Percentiles rank a stretch among this genome's conserved stretches.
These are phyloP conservation scores for Chalciporus piperatoides DNA, from an alignment of 1,284 basidiomycete genomes.

Conservation along the genomic window DNA sequence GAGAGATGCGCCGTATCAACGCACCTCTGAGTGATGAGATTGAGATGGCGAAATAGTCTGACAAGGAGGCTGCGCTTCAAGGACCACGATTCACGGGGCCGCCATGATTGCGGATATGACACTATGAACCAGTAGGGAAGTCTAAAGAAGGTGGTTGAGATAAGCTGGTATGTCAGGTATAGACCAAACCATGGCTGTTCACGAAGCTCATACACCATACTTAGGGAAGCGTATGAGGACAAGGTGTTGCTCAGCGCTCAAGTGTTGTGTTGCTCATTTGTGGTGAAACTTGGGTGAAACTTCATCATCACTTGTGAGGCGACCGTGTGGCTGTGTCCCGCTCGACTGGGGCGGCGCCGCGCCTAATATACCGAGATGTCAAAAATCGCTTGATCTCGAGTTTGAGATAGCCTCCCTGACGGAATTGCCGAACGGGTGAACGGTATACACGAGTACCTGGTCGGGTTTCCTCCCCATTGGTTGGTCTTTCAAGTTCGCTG, in stretches of 20 bases:
- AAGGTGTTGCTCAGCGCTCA: too few relatives aligned
- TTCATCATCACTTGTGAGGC: too few relatives aligned
- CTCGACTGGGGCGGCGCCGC: too few relatives aligned
- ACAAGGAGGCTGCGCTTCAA: conserved; percentile 20
- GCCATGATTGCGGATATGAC: conserved; percentile 22
- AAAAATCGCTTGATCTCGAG: too few relatives aligned
- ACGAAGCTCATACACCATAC: conserved; percentile 23
- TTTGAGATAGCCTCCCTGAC: too few relatives aligned
- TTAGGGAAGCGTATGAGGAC: too few relatives aligned
- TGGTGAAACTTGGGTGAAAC: too few relatives aligned
- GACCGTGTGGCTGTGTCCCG: too few relatives aligned
- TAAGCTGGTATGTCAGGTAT: conserved; percentile 39
- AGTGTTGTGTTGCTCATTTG: too few relatives aligned
- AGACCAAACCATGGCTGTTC: conserved; percentile 32
- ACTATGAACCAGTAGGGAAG: conserved; percentile 46
- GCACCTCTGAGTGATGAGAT: conserved; percentile 17
- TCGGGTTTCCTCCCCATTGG: neutral
- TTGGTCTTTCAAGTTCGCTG: neutral
- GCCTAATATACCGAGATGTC: too few relatives aligned
- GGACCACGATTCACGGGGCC: conserved; percentile 29
- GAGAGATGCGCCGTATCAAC: neutral
- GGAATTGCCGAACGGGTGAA: too few relatives aligned
- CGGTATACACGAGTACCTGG: too few relatives aligned
- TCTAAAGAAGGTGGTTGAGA: conserved; percentile 42
- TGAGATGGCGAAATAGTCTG: conserved; percentile 16